Base-by-base conservation (phyloP, 176 grass and related monocot species). In the Cymbopogon citratus region DNA sequence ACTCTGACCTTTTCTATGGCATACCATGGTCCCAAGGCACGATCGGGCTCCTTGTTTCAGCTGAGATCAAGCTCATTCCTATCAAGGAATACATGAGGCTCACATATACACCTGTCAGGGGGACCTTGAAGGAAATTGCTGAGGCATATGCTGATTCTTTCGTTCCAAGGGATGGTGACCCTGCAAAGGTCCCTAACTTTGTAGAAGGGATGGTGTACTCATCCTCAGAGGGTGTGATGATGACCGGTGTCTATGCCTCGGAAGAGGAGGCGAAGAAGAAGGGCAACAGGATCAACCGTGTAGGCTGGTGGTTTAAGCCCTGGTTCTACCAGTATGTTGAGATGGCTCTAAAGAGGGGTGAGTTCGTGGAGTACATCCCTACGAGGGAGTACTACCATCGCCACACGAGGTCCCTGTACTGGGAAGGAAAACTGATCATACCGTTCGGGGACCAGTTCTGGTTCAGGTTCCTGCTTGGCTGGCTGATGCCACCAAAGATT, bases 241-340 rank as follows among this genome's bases (percentile, higher is more conserved):
- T 99, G 96, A 93, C 89, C 0, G 96, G 96, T 1, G 80, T 93
- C 15, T 99, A 99, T 73, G 96, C 96, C 24, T 90, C 92, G 15
- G 91, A 85, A 43, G 91, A 99, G 72, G 96, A 99, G 85, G 96
- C 96, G 0, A 95, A 95, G 83, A 93, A 77, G 88, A 93, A 91
- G 87, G 96, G 93, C 31, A 99, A 91, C 80, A 92, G 80, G 74
- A 95, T 91, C 64, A 99, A 99, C 80, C 68, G 40, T 27, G 69
- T 95, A 1, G 91, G 96, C 3, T 99, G 96, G 93, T 99, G 96
- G 93, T 99, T 95, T 23, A 99, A 99, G 85, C 75, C 87, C 14
- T 99, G 93, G 96, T 99, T 99, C 56, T 99, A 99, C 73, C 93
- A 99, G 89, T 83, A 93, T 52, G 93, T 93, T 16, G 89, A 99